Evolutionary conservation across 805 yeast species (phyloP), one percentile per base, ranked within the genome.

Genomic region (Starmerella geochares): DNA sequence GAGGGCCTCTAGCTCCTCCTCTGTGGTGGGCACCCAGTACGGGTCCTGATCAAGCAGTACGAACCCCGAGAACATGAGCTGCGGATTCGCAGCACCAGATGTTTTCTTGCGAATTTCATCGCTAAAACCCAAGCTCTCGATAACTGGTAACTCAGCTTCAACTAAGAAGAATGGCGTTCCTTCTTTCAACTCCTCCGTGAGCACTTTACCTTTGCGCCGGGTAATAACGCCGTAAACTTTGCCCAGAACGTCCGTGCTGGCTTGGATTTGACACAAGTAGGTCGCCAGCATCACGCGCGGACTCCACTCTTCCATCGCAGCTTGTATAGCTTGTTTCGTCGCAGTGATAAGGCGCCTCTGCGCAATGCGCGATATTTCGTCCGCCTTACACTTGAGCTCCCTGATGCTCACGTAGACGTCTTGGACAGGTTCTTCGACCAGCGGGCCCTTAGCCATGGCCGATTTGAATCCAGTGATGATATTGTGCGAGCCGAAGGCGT

Each of bases 21-120:
- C 96, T 0, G 98, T 92, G 2, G 92, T 85, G 13, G 99, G 99
- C 14, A 92, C 95, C 99, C 99, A 92, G 72, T 84, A 92, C 40
- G 99, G 99, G 71, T 92, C 97, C 57, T 83, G 77, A 56, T 87
- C 94, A 46, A 90, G 77, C 55, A 81, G 70, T 60, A 87, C 92
- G 63, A 77, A 92, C 0, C 97, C 97, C 25, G 83, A 76, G 61
- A 90, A 92, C 9, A 88, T 85, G 47, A 92, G 72, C 65, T 92
- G 98, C 0, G 99, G 98, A 60, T 85, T 83, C 2, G 98, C 98
- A 2, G 96, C 95, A 51, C 99, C 99, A 1, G 95, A 85, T 0
- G 98, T 90, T 57, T 77, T 77, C 67, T 86, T 92, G 50, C 97
- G 73, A 39, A 92, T 85, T 57, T 94, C 97, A 60, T 90, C 97